Percentiles rank a stretch among this genome's conserved stretches.
Conservation (phyloP, 2,329 filamentous ascomycete genomes). For the Pezicula rhizophila region DNA sequence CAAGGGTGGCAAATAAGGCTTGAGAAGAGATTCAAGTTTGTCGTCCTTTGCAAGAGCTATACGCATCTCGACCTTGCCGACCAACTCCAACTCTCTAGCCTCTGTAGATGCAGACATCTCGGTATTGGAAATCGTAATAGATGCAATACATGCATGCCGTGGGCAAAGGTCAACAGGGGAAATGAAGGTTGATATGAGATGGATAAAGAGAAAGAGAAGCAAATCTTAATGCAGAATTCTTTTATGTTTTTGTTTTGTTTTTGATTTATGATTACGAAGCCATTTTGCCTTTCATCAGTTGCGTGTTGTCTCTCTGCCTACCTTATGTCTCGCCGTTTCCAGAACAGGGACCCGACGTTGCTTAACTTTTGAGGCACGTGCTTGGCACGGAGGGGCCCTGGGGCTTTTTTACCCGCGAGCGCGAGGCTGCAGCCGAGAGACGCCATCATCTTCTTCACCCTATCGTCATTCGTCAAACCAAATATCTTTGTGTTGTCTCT, state of each 20-base stretch:
- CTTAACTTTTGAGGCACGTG: too few relatives aligned
- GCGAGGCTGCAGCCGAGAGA: too few relatives aligned
- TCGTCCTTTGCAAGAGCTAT: slow-evolving; percentile 71
- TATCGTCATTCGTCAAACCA: too few relatives aligned
- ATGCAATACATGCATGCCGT: slow-evolving; percentile 5
- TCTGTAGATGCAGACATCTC: slow-evolving; percentile 17
- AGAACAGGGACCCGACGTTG: too few relatives aligned
- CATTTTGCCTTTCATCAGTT: not conserved
- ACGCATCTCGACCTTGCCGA: slow-evolving; percentile 75
- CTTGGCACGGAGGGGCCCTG: too few relatives aligned
- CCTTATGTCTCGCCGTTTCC: too few relatives aligned
- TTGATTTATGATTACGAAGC: slow-evolving; percentile 1
- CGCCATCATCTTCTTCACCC: too few relatives aligned
- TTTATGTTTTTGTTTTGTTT: not conserved
- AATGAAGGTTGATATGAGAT: slow-evolving; percentile 1
- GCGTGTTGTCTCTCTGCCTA: not conserved
- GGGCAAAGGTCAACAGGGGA: too few relatives aligned
- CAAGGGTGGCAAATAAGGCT: slow-evolving; percentile 73
- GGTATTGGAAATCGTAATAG: slow-evolving; percentile 1
- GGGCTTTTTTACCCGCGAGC: too few relatives aligned
- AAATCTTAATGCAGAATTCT: not conserved
- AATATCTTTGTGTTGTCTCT: too few relatives aligned
- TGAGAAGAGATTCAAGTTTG: slow-evolving; percentile 73
- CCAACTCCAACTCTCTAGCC: slow-evolving; percentile 62
- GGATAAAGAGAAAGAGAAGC: not conserved